Base-by-base conservation (phyloP, 2,329 filamentous ascomycete genomes). In the Cadophora sp. region DNA sequence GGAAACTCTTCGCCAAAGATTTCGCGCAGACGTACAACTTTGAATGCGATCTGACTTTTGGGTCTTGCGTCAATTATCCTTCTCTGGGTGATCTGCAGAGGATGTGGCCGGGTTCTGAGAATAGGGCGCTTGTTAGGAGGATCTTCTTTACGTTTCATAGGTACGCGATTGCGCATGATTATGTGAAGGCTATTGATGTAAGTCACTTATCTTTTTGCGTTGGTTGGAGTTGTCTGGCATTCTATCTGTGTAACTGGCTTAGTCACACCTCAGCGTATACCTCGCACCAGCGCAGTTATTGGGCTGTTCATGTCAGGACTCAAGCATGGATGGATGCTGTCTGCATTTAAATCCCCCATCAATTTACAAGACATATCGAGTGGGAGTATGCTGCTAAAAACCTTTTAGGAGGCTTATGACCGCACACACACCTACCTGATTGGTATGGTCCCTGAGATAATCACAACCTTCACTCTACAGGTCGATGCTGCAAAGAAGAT, bases 111-210 rank as follows among this genome's bases (percentile, higher is more conserved):
- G 64, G 65, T 4, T 1, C 22, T 9, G 37, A 58, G 29, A 62
- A 69, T 48, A 50, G 64, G 24, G 19, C 43, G 31, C 59, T 68
- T 31, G 67, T 63, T 1, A 62, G 67, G 11, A 34, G 69, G 31
- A 62, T 71, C 14, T 67, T 67, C 22, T 67, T 71, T 37, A 64
- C 60, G 3, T 40, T 60, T 24, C 29, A 65, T 26, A 67, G 60
- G 46, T 61, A 53, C 37, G 43, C 56, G 5, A 50, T 63, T 37
- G 56, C 37, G 14, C 55, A 62, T 46, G 60, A 56, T 40, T 64
- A 67, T 59, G 61, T 67, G 26, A 62, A 31, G 16, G 55, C 65
- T 27, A 51, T 69, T 40, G 48, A 62, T 27, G 48, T 66, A 24
- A 24, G 59, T 43, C 9, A 22, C 11, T 7, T 29, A 9, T n/a